These are phyloP conservation scores for Mycena sanguinolenta DNA, from an alignment of 768 basidiomycete genomes.

Conservation along the genomic window DNA sequence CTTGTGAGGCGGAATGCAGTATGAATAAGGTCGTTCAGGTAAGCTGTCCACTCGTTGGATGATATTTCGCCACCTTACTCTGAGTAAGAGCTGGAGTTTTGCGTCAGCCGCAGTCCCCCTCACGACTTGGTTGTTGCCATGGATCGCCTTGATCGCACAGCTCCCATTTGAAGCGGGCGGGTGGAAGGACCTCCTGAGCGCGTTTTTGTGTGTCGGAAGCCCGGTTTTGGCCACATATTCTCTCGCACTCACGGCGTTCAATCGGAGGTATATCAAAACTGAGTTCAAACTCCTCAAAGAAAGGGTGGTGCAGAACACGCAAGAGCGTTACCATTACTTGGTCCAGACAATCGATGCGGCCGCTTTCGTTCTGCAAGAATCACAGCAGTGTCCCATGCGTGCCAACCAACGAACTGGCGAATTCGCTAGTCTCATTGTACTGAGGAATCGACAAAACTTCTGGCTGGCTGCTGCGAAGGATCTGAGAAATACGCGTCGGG, in stretches of 20 bases:
- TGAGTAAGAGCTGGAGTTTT: conserved; percentile 13
- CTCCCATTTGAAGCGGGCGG: conserved; percentile 36
- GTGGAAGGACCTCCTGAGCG: conserved; percentile 31
- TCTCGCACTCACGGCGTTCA: conserved; percentile 33
- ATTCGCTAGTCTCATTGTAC: conserved; percentile 25
- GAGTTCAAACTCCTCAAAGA: conserved; percentile 21
- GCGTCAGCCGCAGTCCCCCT: conserved; percentile 11
- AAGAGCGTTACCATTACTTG: conserved; percentile 16
- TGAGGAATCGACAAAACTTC: conserved; percentile 19
- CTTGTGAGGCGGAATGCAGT: conserved; percentile 22
- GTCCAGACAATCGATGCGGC: conserved; percentile 12
- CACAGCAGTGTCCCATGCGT: conserved; percentile 34
- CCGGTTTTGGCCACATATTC: conserved; percentile 36
- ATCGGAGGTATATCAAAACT: conserved; percentile 23
- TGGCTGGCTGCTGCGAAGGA: conserved; percentile 30
- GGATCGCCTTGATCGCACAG: conserved; percentile 37
- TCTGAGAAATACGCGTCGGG: conserved; percentile 33
- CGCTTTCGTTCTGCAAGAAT: conserved; percentile 26
- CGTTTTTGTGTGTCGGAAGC: conserved; percentile 30
- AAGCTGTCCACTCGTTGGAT: background rate
- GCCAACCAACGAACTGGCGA: conserved; percentile 31
- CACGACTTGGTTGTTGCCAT: conserved; percentile 38
- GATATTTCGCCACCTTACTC: background rate
- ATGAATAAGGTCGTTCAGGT: conserved; percentile 25
- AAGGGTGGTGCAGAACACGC: conserved; percentile 6